Percentiles rank a stretch among this genome's conserved stretches.
These are phyloP conservation scores for Babesia divergens DNA, from an alignment of 169 alveolate genomes.

Conservation along the genomic window DNA sequence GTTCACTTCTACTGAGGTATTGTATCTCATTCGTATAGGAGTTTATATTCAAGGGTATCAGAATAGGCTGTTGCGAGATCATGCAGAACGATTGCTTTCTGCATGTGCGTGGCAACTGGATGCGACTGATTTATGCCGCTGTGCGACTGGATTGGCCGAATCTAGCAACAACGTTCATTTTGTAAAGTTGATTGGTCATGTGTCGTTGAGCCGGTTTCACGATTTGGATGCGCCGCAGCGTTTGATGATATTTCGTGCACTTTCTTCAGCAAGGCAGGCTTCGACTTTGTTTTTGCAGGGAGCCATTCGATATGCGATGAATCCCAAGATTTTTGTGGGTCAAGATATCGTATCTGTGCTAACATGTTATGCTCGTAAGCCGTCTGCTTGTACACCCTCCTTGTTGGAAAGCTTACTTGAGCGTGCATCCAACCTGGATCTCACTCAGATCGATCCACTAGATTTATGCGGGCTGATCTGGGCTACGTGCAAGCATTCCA, in stretches of 20 bases:
- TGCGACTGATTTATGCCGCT: constrained; percentile 26
- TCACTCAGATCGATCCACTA: not conserved
- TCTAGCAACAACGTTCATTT: constrained; percentile 40
- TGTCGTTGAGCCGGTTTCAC: not conserved
- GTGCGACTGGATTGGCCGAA: constrained; percentile 23
- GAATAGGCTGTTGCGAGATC: constrained; percentile 12
- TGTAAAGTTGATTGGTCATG: constrained; percentile 48
- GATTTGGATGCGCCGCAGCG: constrained; percentile 19
- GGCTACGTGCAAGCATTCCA: constrained; percentile 37
- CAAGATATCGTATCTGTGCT: constrained; percentile 16
- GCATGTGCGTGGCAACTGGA: constrained; percentile 33
- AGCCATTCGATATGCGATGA: not conserved
- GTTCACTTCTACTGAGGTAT: constrained; percentile 17
- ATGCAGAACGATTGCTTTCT: constrained; percentile 23
- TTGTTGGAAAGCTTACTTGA: constrained; percentile 30
- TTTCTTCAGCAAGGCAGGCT: constrained; percentile 27
- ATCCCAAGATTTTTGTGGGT: constrained; percentile 8
- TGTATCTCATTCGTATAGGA: constrained; percentile 39
- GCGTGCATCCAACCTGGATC: constrained; percentile 17
- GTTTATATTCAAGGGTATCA: constrained; percentile 52
- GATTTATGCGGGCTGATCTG: constrained; percentile 48
- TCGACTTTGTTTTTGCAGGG: constrained; percentile 44
- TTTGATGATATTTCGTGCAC: constrained; percentile 13
- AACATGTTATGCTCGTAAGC: constrained; percentile 24
- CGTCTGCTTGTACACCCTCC: constrained; percentile 18